A percentile compares a stretch with the other conserved stretches of the same genome.
Evolutionary conservation across 208 protist species (phyloP).

Genomic region (Trypanosoma conorhini): DNA sequence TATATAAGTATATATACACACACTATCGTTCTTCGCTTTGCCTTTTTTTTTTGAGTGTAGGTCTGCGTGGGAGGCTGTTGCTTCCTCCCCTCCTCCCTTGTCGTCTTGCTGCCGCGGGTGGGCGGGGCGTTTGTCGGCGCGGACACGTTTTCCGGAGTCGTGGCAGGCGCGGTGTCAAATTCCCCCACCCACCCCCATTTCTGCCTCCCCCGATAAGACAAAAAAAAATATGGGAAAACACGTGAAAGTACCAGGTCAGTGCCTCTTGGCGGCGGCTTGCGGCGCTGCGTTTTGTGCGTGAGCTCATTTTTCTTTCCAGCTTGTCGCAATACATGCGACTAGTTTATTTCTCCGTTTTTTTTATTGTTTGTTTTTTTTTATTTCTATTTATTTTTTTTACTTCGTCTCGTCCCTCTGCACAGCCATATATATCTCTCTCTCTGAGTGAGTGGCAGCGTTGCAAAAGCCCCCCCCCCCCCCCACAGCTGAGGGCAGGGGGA

Average conservation of each 20-base stretch:
- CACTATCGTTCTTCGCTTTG: not conserved
- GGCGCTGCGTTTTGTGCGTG: not conserved
- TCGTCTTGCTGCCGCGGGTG: not conserved
- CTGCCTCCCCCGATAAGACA: no score
- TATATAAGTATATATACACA: not conserved
- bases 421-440: no score
- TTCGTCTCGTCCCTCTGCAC: no score
- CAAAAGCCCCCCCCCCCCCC: no score
- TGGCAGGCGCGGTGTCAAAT: no score
- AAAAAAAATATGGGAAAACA: no score
- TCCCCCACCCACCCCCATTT: no score
- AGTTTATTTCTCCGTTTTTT: constrained; percentile 4
- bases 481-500: not conserved
- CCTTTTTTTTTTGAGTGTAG: not conserved
- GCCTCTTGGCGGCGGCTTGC: no score
- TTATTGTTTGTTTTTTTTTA: no score
- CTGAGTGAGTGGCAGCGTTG: not conserved
- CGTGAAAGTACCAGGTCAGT: no score
- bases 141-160: no score
- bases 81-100: not conserved
- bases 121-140: not conserved
- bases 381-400: no score
- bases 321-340: not conserved
- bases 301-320: not conserved
- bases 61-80: not conserved